phyloP scores from a whole-genome alignment of 2,329 filamentous ascomycete species.

The Catunica adiposa region DNA sequence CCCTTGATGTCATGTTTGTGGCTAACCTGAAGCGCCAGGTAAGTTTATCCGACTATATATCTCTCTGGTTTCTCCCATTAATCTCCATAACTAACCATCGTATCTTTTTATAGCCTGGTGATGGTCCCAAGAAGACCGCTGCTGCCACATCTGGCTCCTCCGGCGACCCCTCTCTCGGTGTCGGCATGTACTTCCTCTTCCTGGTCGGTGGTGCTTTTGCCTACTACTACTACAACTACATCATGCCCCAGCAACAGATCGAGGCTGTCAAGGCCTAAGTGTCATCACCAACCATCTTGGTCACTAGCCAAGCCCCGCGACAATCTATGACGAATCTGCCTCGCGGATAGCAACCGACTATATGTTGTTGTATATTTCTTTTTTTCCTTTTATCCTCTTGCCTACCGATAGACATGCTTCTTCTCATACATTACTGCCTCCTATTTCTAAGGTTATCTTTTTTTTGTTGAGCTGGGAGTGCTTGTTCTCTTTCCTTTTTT shows the following conservation, averaged over 20 bases:
- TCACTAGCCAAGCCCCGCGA: neutral
- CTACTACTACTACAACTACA: conserved; percentile 73
- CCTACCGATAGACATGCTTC: neutral
- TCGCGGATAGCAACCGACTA: neutral
- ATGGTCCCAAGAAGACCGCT: conserved; percentile 48
- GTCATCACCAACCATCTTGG: neutral
- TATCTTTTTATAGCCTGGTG: conserved; percentile 45
- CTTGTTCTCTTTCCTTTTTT: neutral
- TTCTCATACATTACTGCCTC: neutral
- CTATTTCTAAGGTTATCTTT: neutral
- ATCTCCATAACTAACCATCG: neutral
- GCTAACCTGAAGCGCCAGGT: conserved; percentile 70
- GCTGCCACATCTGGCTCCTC: conserved; percentile 32
- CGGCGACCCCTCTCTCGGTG: conserved; percentile 43
- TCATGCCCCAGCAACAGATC: conserved; percentile 36
- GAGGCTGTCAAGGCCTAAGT: conserved; percentile 21
- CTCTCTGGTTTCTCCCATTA: neutral
- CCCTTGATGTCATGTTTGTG: conserved; percentile 60
- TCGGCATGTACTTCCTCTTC: conserved; percentile 68
- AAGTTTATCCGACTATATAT: conserved; percentile 27
- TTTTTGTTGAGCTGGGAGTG: neutral
- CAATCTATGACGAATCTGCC: neutral
- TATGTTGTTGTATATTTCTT: neutral
- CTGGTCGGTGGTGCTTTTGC: conserved; percentile 60
- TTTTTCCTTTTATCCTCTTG: conserved; percentile 1